A percentile compares a stretch with the other conserved stretches of the same genome.
Evolutionary conservation across 352 stramenopile genomes (phyloP).

Genomic region (Pythium aphanidermatum): DNA sequence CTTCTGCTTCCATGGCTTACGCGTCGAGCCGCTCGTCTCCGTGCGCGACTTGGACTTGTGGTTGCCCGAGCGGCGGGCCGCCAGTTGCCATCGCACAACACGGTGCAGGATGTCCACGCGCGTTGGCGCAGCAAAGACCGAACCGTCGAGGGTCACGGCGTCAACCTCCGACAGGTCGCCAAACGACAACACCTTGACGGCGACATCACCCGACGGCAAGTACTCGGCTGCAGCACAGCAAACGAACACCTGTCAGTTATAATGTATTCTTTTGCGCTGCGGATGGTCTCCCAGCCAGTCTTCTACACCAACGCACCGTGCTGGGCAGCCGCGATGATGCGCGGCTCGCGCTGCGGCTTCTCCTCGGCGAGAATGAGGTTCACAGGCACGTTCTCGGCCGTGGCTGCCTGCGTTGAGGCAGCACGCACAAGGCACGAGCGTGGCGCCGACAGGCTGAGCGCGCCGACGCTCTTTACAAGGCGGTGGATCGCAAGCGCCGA

Average conservation of each 20-base stretch:
- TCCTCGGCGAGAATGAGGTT: constrained; percentile 74
- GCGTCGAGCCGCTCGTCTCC: constrained; percentile 82
- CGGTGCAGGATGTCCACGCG: constrained; percentile 85
- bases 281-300: no score
- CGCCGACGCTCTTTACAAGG: constrained; percentile 47
- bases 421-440: constrained; percentile 28
- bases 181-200: constrained; percentile 66
- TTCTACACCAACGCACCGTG: constrained; percentile 36
- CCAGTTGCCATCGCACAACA: constrained; percentile 85
- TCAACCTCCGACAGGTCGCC: constrained; percentile 32
- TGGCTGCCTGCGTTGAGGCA: constrained; percentile 27
- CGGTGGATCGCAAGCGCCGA: constrained; percentile 41
- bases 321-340: constrained; percentile 54
- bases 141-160: constrained; percentile 52
- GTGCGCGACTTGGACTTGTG: constrained; percentile 88
- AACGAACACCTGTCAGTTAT: not conserved
- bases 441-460: constrained; percentile 44
- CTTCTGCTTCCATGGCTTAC: constrained; percentile 89
- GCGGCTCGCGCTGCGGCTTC: constrained; percentile 58
- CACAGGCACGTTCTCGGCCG: constrained; percentile 26
- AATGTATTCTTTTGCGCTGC: not conserved
- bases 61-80: constrained; percentile 73
- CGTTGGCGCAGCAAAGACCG: constrained; percentile 68
- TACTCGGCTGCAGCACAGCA: constrained; percentile 28
- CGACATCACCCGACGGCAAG: constrained; percentile 46